phyloP scores from a whole-genome alignment of 2,329 filamentous ascomycete genomes.

The Phialophora verrucosa region DNA sequence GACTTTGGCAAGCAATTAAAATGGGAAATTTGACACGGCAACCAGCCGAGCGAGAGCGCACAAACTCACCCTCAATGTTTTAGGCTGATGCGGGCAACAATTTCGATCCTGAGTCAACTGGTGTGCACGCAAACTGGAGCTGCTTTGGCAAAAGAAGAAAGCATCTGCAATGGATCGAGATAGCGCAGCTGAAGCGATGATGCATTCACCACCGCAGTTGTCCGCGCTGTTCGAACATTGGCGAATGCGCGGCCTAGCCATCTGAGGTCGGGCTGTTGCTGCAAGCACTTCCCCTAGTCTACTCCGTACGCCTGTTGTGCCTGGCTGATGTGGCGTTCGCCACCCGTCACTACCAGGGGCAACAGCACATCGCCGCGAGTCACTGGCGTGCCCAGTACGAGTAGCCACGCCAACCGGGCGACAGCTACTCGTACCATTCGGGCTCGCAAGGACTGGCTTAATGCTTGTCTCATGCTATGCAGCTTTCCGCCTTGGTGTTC shows the following conservation, averaged over 20 bases:
- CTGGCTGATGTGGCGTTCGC: background rate
- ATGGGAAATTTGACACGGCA: conserved; percentile 7
- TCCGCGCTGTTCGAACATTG: background rate
- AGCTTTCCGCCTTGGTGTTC: conserved; percentile 6
- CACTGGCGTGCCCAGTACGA: background rate
- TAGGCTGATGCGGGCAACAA: background rate
- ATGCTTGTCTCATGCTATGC: conserved; percentile 7
- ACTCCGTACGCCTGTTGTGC: background rate
- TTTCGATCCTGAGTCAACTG: background rate
- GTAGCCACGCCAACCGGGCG: background rate
- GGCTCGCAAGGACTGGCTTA: background rate
- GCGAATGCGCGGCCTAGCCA: background rate
- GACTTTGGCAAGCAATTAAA: conserved; percentile 8
- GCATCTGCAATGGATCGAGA: background rate
- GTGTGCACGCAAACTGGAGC: background rate
- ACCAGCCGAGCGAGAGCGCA: background rate
- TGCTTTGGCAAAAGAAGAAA: background rate
- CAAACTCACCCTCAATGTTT: background rate
- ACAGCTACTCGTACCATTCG: background rate
- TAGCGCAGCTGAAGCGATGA: background rate
- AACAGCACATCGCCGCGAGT: background rate
- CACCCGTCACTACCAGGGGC: background rate
- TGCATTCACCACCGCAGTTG: background rate
- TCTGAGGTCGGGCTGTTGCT: background rate
- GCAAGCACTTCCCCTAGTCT: background rate